Conservation (phyloP, 2,329 filamentous ascomycete genomes). For the Botrytis aclada region DNA sequence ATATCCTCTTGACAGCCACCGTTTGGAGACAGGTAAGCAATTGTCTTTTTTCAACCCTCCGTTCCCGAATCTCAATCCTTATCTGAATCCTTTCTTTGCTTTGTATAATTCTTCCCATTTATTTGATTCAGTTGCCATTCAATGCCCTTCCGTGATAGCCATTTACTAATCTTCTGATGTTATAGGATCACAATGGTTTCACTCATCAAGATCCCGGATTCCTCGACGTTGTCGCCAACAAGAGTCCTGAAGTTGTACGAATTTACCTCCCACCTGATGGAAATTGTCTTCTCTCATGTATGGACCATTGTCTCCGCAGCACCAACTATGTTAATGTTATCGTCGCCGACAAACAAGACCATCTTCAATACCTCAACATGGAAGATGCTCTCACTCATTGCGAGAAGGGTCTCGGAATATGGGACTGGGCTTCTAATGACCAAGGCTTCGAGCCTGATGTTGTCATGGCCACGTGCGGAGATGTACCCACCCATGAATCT, state of each 20-base stretch:
- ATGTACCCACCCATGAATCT: constrained; percentile 70
- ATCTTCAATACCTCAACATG: constrained; percentile 73
- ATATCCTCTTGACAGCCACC: constrained; percentile 74
- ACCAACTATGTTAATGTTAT: constrained; percentile 79
- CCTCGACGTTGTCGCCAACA: constrained; percentile 75
- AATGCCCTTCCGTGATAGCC: neutral
- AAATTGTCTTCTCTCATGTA: constrained; percentile 72
- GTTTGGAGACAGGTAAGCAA: constrained; percentile 67
- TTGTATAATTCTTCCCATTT: neutral
- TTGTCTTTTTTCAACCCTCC: neutral
- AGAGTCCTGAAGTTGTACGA: constrained; percentile 74
- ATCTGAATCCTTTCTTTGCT: too few relatives aligned
- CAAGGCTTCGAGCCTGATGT: constrained; percentile 65
- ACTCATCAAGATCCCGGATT: constrained; percentile 80
- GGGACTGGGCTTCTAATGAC: constrained; percentile 74
- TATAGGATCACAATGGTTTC: constrained; percentile 69
- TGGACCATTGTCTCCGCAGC: constrained; percentile 71
- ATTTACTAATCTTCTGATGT: neutral
- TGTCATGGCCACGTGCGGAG: constrained; percentile 73
- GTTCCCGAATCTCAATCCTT: neutral
- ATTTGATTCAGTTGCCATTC: neutral
- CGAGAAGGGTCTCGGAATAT: constrained; percentile 75
- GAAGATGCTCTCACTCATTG: constrained; percentile 71
- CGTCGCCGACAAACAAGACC: constrained; percentile 76
- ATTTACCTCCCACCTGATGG: constrained; percentile 80